Evolutionary conservation across 805 yeast species (phyloP), one percentile per base, ranked within the genome.

Genomic region (Nakazawaea wickerhamii): DNA sequence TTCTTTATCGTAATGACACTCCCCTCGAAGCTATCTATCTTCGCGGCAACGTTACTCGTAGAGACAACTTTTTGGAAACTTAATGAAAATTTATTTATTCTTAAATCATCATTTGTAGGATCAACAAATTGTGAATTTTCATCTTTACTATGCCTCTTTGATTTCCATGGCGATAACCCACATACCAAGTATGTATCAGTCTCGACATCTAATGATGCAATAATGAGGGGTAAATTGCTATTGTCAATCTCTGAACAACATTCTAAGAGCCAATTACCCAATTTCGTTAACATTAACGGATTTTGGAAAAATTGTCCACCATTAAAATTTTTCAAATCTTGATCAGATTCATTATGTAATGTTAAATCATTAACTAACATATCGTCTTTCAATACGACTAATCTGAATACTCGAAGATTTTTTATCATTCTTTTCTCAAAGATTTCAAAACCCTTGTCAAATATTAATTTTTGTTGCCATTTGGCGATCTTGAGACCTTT

Each of bases 11-110:
- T 97, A 34, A 93, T 88, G 18, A 93, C 86, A 3, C 97, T 80
- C 49, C 95, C 85, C 58, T 93, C 98, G 63, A 93, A 93, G 55
- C 95, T 88, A 59, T 93, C 98, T 48, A 93, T 84, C 54, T 91
- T 74, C 15, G 89, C 89, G 52, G 84, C 80, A 3, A 97, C 96
- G 32, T 89, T 91, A 5, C 95, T 84, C 17, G 77, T 76, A 35
- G 71, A 72, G 1, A 97, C 93, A 21, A 90, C 86, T 50, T 82
- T 84, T 59, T 88, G 96, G 60, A 93, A 93, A 27, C 95, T 95
- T 45, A 83, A 77, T 36, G 96, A 90, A 57, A 93, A 93, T 6
- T 87, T 81, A 57, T 93, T 91, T 39, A 82, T 64, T 27, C 46
- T 43, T 36, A 38, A 15, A 80, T 61, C 0, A 80, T 72, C 25